Evolutionary conservation across 768 basidiomycete species (phyloP).

Genomic region (Cystofilobasidium macerans): DNA sequence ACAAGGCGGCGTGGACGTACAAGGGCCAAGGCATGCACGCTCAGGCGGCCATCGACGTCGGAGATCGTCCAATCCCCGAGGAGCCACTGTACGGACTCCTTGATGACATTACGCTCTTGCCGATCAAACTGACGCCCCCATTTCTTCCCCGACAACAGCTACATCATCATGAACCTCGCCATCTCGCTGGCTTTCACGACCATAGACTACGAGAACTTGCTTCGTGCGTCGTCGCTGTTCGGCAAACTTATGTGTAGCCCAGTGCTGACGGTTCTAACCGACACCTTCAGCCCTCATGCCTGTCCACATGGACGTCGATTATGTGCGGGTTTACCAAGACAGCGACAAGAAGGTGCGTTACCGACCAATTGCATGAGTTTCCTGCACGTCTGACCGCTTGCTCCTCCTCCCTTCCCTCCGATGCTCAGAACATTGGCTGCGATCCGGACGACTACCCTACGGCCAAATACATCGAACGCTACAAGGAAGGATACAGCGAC

Average conservation of each 20-base stretch:
- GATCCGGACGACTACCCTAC: constrained; percentile 12
- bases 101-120: background rate
- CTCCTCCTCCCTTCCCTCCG: background rate
- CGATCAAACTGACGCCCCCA: no score
- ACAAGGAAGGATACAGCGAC: constrained; percentile 1
- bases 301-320: constrained; percentile 13
- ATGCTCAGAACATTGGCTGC: constrained; percentile 11
- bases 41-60: background rate
- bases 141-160: constrained; percentile 41
- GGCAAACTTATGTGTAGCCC: no score
- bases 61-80: background rate
- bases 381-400: no score
- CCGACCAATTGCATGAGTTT: no score
- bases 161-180: constrained; percentile 73
- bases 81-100: background rate
- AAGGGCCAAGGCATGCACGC: background rate
- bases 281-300: constrained; percentile 16
- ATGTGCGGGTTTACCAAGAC: background rate
- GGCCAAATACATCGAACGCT: constrained; percentile 15
- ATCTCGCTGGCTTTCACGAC: constrained; percentile 68
- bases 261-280: no score
- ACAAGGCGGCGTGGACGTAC: background rate
- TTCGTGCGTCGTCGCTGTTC: no score
- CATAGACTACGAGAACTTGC: constrained; percentile 44
- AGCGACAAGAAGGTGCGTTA: background rate